Conservation (phyloP, 306 rosid species). For the Rosa lucieae region DNA sequence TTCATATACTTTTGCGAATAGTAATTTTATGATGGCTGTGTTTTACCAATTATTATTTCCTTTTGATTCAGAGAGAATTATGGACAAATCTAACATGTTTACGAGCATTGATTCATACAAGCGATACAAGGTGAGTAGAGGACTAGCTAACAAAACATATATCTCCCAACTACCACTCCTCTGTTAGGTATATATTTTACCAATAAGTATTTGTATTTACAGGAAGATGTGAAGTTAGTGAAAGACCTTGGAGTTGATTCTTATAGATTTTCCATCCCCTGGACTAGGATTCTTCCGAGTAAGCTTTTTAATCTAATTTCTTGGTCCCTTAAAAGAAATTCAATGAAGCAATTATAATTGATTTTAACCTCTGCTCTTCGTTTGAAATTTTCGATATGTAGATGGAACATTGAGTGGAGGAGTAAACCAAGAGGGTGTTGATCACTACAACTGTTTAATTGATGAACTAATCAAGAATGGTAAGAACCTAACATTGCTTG, state of each 20-base stretch:
- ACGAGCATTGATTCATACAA: constrained; percentile 30
- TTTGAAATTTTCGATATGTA: not conserved
- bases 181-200: no score
- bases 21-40: not conserved
- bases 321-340: not conserved
- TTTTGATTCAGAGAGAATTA: not conserved
- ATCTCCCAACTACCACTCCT: not conserved
- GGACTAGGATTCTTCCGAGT: constrained; percentile 40
- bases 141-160: not conserved
- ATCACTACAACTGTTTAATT: constrained; percentile 35
- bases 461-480: constrained; percentile 35
- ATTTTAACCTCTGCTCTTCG: not conserved
- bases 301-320: not conserved
- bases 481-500: not conserved
- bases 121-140: constrained; percentile 32
- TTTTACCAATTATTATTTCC: not conserved
- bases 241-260: constrained; percentile 30
- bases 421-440: constrained; percentile 34
- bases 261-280: constrained; percentile 34
- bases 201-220: not conserved
- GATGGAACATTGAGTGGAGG: constrained; percentile 40
- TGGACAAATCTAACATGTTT: not conserved
- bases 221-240: constrained; percentile 31
- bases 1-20: not conserved
- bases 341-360: not conserved